Conservation (phyloP, 2,329 filamentous ascomycete genomes). For the Gremmenia infestans region DNA sequence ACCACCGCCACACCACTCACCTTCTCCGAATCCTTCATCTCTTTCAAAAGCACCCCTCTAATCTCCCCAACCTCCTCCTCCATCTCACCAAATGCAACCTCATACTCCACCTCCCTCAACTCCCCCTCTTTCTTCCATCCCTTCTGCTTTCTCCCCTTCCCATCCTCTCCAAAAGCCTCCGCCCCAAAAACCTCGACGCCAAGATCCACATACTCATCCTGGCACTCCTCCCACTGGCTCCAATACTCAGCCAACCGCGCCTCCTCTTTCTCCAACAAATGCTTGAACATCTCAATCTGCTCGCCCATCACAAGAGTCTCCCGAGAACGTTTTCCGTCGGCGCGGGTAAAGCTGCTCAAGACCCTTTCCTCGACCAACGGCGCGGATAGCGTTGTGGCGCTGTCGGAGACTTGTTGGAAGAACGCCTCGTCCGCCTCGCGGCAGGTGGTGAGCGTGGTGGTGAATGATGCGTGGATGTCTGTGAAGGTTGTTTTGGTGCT, state of each 20-base stretch:
- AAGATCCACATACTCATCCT: constrained; percentile 24
- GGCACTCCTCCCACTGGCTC: constrained; percentile 26
- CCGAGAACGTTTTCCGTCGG: constrained; percentile 11
- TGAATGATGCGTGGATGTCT: constrained; percentile 10
- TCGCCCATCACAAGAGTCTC: constrained; percentile 21
- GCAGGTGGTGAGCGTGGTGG: constrained; percentile 3
- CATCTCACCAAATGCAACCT: constrained; percentile 14
- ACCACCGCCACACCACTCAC: constrained; percentile 9
- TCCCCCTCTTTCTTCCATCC: constrained; percentile 17
- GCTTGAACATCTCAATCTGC: constrained; percentile 19
- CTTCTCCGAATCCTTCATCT: constrained; percentile 27
- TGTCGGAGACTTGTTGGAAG: constrained; percentile 7
- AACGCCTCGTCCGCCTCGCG: constrained; percentile 13
- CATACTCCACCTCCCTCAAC: constrained; percentile 18
- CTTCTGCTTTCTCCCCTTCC: background rate
- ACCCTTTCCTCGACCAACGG: constrained; percentile 22
- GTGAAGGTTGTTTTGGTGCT: constrained; percentile 14
- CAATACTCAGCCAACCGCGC: constrained; percentile 22
- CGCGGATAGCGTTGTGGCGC: constrained; percentile 5
- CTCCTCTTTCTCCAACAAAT: constrained; percentile 18
- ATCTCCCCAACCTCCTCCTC: constrained; percentile 21
- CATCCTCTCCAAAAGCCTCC: constrained; percentile 15
- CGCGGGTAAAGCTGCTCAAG: constrained; percentile 11
- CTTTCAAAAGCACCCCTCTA: constrained; percentile 13
- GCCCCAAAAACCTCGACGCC: constrained; percentile 14